phyloP scores from a whole-genome alignment of 208 protist species.

The Willaertia magna region DNA sequence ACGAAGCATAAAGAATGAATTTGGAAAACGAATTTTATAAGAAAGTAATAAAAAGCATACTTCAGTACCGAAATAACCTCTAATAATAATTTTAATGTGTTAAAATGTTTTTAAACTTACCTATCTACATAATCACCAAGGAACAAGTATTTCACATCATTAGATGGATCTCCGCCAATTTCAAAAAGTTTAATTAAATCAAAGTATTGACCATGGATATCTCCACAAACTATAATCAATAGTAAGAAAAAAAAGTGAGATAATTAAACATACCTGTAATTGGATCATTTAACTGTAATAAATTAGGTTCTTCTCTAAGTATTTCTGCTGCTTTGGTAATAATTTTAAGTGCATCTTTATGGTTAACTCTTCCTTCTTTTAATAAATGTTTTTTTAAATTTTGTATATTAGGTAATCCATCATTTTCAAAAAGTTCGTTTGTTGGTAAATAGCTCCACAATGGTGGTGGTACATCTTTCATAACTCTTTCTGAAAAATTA shows the following conservation, averaged over 20 bases:
- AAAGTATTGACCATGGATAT: conserved; percentile 92
- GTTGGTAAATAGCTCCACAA: neutral
- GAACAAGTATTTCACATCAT: neutral
- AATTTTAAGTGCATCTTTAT: conserved; percentile 54
- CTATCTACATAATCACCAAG: conserved; percentile 90
- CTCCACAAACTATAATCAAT: conserved; percentile 54
- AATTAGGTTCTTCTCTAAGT: conserved; percentile 64
- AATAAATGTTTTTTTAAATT: conserved; percentile 55
- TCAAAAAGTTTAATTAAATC: conserved; percentile 87
- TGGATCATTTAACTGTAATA: conserved; percentile 51
- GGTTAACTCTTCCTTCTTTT: conserved; percentile 51
- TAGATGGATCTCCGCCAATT: conserved; percentile 60
- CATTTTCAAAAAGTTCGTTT: neutral
- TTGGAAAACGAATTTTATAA: conserved; percentile 78
- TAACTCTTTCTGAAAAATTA: neutral
- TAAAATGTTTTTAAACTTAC: no score
- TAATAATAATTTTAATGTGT: no score
- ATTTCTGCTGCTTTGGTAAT: conserved; percentile 51
- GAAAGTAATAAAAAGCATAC: conserved; percentile 77
- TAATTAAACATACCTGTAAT: conserved; percentile 31
- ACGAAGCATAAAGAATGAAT: conserved; percentile 74
- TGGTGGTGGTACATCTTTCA: neutral
- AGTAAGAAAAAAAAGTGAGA: neutral
- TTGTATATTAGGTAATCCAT: conserved; percentile 24
- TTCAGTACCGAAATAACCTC: conserved; percentile 70